Evolutionary conservation across 2,329 filamentous ascomycete species (phyloP).

Genomic region (Trichoderma aggressivum): DNA sequence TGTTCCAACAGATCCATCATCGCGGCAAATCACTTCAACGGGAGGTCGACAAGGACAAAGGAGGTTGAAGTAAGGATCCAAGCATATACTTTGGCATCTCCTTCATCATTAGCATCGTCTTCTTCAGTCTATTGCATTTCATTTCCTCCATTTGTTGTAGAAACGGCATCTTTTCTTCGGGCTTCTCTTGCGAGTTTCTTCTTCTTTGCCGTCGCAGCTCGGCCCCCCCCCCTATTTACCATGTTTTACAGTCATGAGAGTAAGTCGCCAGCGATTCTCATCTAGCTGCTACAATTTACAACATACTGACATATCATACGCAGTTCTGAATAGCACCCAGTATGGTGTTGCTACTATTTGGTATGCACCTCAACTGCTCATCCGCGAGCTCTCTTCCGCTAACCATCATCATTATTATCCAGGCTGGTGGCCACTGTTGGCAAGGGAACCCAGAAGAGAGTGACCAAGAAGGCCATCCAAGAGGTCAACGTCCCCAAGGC

Average conservation of each 20-base stretch:
- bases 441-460: conserved; percentile 65
- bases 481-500: conserved; percentile 84
- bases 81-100: neutral
- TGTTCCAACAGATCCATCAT: neutral
- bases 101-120: neutral
- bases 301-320: conserved; percentile 25
- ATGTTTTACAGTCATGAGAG: conserved; percentile 99
- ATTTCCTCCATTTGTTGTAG: neutral
- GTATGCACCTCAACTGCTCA: conserved; percentile 47
- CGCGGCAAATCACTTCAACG: neutral
- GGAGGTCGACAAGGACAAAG: neutral
- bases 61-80: neutral
- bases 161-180: neutral
- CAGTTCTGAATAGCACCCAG: conserved; percentile 77
- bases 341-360: conserved; percentile 95
- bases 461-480: conserved; percentile 83
- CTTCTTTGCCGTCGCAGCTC: neutral
- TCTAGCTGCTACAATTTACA: neutral
- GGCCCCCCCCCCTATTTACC: conserved; percentile 20
- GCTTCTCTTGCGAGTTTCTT: neutral
- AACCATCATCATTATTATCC: neutral
- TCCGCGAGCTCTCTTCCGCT: neutral
- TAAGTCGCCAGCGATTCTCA: conserved; percentile 40
- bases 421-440: conserved; percentile 93
- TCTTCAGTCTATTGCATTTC: neutral